Evolutionary conservation across 768 basidiomycete species (phyloP).

Genomic region (Thelephora aurantiotincta): DNA sequence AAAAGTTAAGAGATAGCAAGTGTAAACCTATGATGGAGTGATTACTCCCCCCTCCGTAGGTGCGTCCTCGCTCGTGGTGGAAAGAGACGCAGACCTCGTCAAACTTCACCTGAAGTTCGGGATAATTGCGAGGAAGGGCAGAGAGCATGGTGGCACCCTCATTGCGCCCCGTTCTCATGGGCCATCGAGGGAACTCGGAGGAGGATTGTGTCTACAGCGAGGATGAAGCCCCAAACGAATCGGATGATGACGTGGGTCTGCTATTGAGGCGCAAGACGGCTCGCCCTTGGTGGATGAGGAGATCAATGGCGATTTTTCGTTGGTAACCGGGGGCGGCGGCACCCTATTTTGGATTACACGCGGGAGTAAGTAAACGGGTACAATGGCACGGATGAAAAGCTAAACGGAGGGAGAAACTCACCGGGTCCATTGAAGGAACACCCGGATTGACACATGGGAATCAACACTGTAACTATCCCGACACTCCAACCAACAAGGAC

Average conservation of each 20-base stretch:
- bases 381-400: not conserved
- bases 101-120: conserved; percentile 37
- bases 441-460: conserved; percentile 47
- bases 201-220: conserved; percentile 53
- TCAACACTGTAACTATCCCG: conserved; percentile 58
- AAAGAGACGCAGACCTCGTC: conserved; percentile 44
- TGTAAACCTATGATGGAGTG: too few species aligned
- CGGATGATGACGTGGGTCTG: conserved; percentile 65
- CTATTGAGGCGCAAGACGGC: conserved; percentile 36
- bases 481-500: conserved; percentile 72
- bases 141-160: conserved; percentile 47
- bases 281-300: conserved; percentile 52
- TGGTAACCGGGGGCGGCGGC: conserved; percentile 21
- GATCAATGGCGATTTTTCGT: conserved; percentile 64
- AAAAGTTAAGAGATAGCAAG: too few species aligned
- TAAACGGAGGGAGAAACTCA: not conserved
- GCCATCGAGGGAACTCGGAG: conserved; percentile 70
- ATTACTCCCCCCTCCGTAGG: too few species aligned
- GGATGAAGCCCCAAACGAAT: conserved; percentile 66
- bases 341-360: conserved; percentile 6
- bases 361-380: not conserved
- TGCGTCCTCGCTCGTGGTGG: conserved; percentile 53
- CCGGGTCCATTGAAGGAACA: conserved; percentile 48
- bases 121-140: conserved; percentile 34
- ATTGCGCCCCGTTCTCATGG: conserved; percentile 51